These are phyloP conservation scores for Aspergillus sp. DNA, from an alignment of 2,329 filamentous ascomycete genomes.

Conservation along the genomic window DNA sequence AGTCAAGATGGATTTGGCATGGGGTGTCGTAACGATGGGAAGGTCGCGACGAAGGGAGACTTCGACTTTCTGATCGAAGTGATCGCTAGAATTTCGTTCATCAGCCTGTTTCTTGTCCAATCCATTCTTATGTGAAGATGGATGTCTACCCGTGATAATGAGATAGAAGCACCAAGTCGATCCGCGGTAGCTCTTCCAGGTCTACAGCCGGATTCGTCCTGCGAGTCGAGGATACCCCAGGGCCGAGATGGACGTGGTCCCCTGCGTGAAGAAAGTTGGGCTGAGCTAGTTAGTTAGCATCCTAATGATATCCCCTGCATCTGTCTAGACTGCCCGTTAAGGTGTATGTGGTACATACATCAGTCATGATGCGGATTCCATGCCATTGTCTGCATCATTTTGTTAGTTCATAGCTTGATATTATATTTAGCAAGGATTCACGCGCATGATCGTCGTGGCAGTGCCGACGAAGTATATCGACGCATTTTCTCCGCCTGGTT, in stretches of 20 bases:
- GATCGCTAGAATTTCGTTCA: slow-evolving; percentile 40
- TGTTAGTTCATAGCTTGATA: slow-evolving; percentile 4
- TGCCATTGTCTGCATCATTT: slow-evolving; percentile 38
- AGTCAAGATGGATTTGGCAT: slow-evolving; percentile 58
- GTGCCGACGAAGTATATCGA: slow-evolving; percentile 44
- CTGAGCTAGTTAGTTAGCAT: slow-evolving; percentile 24
- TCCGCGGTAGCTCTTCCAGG: slow-evolving; percentile 59
- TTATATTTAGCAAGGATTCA: background rate
- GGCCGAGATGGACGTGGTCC: slow-evolving; percentile 67
- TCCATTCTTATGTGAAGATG: background rate
- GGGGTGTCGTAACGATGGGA: slow-evolving; percentile 65
- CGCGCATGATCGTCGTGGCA: slow-evolving; percentile 41
- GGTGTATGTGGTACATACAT: slow-evolving; percentile 24
- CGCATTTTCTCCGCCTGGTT: slow-evolving; percentile 36
- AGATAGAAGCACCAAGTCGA: slow-evolving; percentile 63
- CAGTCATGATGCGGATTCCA: slow-evolving; percentile 44
- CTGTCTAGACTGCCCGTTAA: too few relatives aligned
- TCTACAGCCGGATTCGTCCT: slow-evolving; percentile 63
- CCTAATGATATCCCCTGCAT: too few relatives aligned
- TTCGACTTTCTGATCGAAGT: slow-evolving; percentile 59
- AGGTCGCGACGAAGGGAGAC: slow-evolving; percentile 54
- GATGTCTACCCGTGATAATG: slow-evolving; percentile 60
- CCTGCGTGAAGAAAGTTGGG: slow-evolving; percentile 68
- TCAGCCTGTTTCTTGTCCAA: background rate
- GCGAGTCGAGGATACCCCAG: slow-evolving; percentile 59